Evolutionary conservation across 2,329 filamentous ascomycete genomes (phyloP).

Genomic region (Lachnellula cervina): DNA sequence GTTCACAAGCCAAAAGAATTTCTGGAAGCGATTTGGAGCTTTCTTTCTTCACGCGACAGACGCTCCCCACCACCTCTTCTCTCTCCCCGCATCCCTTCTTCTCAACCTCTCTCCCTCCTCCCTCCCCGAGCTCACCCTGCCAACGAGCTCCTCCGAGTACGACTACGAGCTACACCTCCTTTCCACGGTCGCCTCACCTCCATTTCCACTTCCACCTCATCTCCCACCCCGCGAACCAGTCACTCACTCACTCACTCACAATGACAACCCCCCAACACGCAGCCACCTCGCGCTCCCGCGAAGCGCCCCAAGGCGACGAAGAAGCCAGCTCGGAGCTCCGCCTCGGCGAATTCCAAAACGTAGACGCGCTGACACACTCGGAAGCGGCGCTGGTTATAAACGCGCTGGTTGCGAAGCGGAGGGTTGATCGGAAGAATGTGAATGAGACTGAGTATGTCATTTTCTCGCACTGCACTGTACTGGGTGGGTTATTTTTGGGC

Average conservation of each 20-base stretch:
- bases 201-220: not conserved
- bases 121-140: no score
- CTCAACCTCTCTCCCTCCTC: not conserved
- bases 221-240: not conserved
- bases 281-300: constrained; percentile 59
- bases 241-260: not conserved
- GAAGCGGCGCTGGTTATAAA: constrained; percentile 91
- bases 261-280: constrained; percentile 1
- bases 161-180: not conserved
- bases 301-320: constrained; percentile 71
- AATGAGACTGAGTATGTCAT: constrained; percentile 73
- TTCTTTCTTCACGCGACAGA: constrained; percentile 15
- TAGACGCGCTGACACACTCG: constrained; percentile 85
- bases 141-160: not conserved
- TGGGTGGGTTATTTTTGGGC: no score
- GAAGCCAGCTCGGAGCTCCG: constrained; percentile 77
- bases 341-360: constrained; percentile 89
- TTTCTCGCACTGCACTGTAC: not conserved
- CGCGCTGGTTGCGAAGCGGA: constrained; percentile 76
- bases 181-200: not conserved
- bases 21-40: constrained; percentile 4
- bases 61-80: not conserved
- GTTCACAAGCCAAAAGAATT: constrained; percentile 4
- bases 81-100: not conserved
- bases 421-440: constrained; percentile 73